Evolutionary conservation across 2,329 filamentous ascomycete species (phyloP).

Genomic region (Colletotrichum trifolii): DNA sequence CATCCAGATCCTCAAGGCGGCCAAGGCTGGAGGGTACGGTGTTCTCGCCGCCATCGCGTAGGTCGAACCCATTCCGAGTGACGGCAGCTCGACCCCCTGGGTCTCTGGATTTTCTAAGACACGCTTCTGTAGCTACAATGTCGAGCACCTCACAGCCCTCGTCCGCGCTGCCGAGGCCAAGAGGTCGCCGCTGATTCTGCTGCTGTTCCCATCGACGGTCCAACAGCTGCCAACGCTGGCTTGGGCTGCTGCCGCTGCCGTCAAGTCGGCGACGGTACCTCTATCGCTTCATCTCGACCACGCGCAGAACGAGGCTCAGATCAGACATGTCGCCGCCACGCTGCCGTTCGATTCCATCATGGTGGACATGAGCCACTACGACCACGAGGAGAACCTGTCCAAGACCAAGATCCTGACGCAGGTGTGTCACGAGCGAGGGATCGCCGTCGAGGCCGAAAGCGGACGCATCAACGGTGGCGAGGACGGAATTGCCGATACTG

Average conservation of each 20-base stretch:
- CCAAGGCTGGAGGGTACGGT: constrained; percentile 64
- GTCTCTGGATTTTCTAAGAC: constrained; percentile 53
- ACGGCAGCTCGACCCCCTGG: too few relatives aligned
- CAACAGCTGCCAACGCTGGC: constrained; percentile 48
- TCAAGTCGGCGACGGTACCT: constrained; percentile 65
- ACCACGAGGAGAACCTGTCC: constrained; percentile 75
- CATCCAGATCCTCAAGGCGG: constrained; percentile 58
- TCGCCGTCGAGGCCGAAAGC: constrained; percentile 76
- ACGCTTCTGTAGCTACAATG: constrained; percentile 72
- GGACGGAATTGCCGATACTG: constrained; percentile 73
- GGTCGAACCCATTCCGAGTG: background rate
- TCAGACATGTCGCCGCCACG: constrained; percentile 64
- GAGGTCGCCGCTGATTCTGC: constrained; percentile 73
- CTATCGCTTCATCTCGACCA: constrained; percentile 75
- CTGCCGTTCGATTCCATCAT: constrained; percentile 77
- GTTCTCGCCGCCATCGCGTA: constrained; percentile 63
- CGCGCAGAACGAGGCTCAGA: constrained; percentile 69
- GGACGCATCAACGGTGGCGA: constrained; percentile 73
- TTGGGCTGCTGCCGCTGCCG: constrained; percentile 68
- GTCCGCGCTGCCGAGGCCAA: constrained; percentile 76
- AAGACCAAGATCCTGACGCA: constrained; percentile 69
- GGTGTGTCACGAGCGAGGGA: constrained; percentile 71
- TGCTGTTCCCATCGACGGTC: constrained; percentile 62
- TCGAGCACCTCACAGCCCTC: constrained; percentile 76
- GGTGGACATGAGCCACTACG: constrained; percentile 82